These are phyloP conservation scores for Dactylellina parvicollis DNA, from an alignment of 2,329 filamentous ascomycete species.

Conservation along the genomic window DNA sequence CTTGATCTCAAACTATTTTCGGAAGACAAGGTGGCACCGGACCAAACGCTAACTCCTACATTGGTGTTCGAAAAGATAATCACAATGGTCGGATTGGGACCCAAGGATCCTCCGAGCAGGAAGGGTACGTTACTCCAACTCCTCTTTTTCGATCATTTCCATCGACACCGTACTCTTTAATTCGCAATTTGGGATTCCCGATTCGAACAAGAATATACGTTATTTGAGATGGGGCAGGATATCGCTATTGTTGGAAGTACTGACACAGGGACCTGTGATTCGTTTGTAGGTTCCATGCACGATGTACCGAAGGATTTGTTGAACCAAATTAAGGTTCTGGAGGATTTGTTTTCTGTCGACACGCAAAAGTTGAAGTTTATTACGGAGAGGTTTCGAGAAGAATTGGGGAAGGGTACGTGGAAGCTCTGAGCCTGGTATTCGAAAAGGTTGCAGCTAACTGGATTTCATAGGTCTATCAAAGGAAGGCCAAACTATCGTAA, in stretches of 20 bases:
- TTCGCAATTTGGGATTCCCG: background rate
- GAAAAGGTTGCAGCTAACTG: too few species aligned
- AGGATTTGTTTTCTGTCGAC: constrained; percentile 83
- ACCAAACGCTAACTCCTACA: constrained; percentile 26
- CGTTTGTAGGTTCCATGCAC: constrained; percentile 78
- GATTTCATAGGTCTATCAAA: constrained; percentile 79
- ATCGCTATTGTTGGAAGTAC: background rate
- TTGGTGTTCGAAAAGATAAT: constrained; percentile 36
- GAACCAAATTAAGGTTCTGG: constrained; percentile 81
- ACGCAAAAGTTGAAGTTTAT: constrained; percentile 85
- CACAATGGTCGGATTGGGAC: constrained; percentile 52
- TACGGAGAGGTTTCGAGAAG: constrained; percentile 85
- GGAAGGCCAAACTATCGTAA: constrained; percentile 90
- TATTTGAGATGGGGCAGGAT: too few species aligned
- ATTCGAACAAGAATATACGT: background rate
- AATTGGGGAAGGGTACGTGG: constrained; percentile 80
- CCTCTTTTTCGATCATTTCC: background rate
- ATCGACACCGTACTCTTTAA: background rate
- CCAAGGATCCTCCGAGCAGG: constrained; percentile 56
- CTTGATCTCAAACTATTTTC: constrained; percentile 37
- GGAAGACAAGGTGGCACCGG: constrained; percentile 32
- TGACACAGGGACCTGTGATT: constrained; percentile 1
- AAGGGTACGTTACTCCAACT: constrained; percentile 56
- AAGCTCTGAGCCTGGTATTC: too few species aligned
- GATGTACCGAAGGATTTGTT: constrained; percentile 73